phyloP scores from a whole-genome alignment of 495 filamentous ascomycete genomes.

The Daldinia decipiens region DNA sequence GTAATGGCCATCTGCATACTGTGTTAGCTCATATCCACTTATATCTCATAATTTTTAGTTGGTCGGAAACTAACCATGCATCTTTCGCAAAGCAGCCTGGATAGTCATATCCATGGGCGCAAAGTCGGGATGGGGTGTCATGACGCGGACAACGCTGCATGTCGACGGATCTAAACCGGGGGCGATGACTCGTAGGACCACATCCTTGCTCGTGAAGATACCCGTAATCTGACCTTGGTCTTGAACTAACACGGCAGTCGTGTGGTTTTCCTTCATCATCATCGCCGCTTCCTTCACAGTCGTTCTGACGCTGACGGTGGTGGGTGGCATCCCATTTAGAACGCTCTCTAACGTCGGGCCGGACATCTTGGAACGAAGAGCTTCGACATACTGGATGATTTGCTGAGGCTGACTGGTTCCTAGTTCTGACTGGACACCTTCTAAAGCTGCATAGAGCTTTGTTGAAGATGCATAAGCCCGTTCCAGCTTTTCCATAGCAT shows the following conservation, averaged over 20 bases:
- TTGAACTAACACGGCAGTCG: constrained; percentile 94
- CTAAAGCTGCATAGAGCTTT: constrained; percentile 95
- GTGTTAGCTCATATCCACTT: constrained; percentile 27
- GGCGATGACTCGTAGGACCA: constrained; percentile 96
- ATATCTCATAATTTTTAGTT: background rate
- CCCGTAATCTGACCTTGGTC: constrained; percentile 97
- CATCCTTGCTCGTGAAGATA: constrained; percentile 99
- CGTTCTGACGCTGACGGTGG: constrained; percentile 93
- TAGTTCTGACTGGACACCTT: constrained; percentile 98
- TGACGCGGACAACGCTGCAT: constrained; percentile 97
- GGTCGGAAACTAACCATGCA: constrained; percentile 79
- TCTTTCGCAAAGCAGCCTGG: constrained; percentile 95
- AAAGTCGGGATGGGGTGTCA: constrained; percentile 99
- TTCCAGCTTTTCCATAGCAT: constrained; percentile 99
- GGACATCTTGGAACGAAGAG: constrained; percentile 94
- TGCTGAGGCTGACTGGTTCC: constrained; percentile 97
- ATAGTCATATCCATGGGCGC: constrained; percentile 99
- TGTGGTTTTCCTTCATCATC: constrained; percentile 98
- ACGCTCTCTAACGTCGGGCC: constrained; percentile 96
- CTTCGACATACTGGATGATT: constrained; percentile 98
- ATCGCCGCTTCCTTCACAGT: constrained; percentile 94
- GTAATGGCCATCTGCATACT: constrained; percentile 86
- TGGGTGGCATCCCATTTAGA: constrained; percentile 88
- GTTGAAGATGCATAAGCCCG: constrained; percentile 95
- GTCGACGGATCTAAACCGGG: constrained; percentile 93